phyloP scores from a whole-genome alignment of 208 protist species.

The Leishmania martiniquensis region DNA sequence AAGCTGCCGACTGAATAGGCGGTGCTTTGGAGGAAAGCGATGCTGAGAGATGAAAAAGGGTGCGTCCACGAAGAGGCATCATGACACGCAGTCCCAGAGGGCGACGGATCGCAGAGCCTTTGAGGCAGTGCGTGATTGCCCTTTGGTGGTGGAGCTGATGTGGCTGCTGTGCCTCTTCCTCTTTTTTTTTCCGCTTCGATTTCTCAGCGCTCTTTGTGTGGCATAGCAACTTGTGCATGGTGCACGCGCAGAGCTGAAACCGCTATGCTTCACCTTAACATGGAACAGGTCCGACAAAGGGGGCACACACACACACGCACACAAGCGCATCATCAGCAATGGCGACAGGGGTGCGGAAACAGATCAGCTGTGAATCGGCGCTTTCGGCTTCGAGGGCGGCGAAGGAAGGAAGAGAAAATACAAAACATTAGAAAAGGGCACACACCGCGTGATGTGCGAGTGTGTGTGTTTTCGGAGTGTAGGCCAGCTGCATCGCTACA shows the following conservation, averaged over 20 bases:
- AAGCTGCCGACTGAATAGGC: slow-evolving; percentile 38
- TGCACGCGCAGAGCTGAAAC: not conserved
- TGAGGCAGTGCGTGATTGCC: not conserved
- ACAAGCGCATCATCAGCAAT: not conserved
- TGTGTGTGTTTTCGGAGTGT: not conserved
- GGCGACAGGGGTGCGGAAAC: not conserved
- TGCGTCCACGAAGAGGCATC: not conserved
- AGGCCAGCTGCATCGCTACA: not conserved
- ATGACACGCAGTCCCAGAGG: not conserved
- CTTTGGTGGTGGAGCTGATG: not conserved
- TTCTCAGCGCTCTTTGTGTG: not conserved
- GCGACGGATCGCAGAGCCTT: not conserved
- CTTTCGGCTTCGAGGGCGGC: no score
- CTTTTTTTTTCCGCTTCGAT: no score
- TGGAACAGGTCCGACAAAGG: not conserved
- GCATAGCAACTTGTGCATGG: not conserved
- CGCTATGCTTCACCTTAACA: not conserved
- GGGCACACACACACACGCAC: not conserved
- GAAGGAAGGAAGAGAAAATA: not conserved
- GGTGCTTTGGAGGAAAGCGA: not conserved
- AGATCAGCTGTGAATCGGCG: not conserved
- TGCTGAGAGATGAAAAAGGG: slow-evolving; percentile 1
- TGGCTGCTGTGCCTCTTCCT: not conserved
- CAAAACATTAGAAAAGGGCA: not conserved
- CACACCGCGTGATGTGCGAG: not conserved